phyloP scores from a whole-genome alignment of 768 basidiomycete species.

The Trametes cubensis region DNA sequence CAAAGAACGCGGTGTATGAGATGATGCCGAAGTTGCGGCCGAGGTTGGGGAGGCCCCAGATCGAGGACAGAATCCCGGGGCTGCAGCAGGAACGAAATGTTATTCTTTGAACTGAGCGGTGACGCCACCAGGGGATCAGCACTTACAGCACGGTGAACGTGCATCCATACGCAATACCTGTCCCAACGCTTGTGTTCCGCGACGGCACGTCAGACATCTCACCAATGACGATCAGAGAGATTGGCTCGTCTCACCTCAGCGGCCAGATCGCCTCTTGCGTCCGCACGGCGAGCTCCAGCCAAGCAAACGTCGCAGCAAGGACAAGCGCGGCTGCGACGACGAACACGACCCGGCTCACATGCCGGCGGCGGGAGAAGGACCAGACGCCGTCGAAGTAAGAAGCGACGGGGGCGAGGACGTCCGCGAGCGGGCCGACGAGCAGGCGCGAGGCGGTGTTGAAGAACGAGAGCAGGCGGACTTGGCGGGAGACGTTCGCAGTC shows the following conservation, averaged over 20 bases:
- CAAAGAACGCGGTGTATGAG: constrained; percentile 75
- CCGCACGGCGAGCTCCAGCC: constrained; percentile 52
- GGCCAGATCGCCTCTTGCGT: constrained; percentile 62
- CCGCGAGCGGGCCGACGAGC: constrained; percentile 68
- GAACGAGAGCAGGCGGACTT: constrained; percentile 71
- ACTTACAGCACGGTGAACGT: constrained; percentile 74
- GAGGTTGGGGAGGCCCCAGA: constrained; percentile 71
- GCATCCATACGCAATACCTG: constrained; percentile 69
- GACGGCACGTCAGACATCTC: too few species aligned
- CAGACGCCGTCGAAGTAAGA: constrained; percentile 42
- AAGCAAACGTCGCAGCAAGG: constrained; percentile 55
- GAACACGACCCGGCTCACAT: constrained; percentile 65
- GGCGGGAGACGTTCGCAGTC: constrained; percentile 45
- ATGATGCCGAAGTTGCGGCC: constrained; percentile 79
- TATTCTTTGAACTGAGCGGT: too few species aligned
- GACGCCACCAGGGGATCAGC: not conserved
- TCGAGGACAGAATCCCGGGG: constrained; percentile 68
- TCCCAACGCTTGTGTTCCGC: constrained; percentile 50
- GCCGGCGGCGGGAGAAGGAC: constrained; percentile 49
- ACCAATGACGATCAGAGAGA: too few species aligned
- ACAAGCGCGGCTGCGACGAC: constrained; percentile 51
- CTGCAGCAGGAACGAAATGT: constrained; percentile 39
- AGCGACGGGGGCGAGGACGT: constrained; percentile 67
- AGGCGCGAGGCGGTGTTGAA: constrained; percentile 75
- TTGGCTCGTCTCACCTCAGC: constrained; percentile 55